These are phyloP conservation scores for Cylindrotheca closterium DNA, from an alignment of 108 stramenopile species.

Conservation along the genomic window DNA sequence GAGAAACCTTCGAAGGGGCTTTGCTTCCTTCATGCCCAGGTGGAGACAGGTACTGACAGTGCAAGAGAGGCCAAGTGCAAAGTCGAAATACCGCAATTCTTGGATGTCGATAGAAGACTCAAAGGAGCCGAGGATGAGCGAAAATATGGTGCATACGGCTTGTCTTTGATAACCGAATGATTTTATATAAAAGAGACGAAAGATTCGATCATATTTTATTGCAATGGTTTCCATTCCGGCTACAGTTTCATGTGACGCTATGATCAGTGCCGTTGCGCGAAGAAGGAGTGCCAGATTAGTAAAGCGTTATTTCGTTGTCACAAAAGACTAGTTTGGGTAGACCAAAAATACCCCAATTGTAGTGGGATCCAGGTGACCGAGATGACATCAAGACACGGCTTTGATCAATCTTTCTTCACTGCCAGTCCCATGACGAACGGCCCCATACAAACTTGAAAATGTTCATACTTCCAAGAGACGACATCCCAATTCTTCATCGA, in stretches of 20 bases:
- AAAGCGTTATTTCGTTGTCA: too few relatives aligned
- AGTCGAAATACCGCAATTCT: slow-evolving; percentile 70
- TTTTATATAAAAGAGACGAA: too few relatives aligned
- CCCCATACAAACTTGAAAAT: slow-evolving; percentile 1
- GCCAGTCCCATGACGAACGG: slow-evolving; percentile 24
- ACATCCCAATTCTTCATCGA: slow-evolving; percentile 25
- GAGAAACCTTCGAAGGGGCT: slow-evolving; percentile 54
- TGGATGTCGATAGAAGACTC: slow-evolving; percentile 53
- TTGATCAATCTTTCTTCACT: slow-evolving; percentile 5
- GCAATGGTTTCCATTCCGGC: too few relatives aligned
- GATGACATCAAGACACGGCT: too few relatives aligned
- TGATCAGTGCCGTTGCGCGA: too few relatives aligned
- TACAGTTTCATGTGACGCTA: too few relatives aligned
- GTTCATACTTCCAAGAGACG: slow-evolving; percentile 23
- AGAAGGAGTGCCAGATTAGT: too few relatives aligned
- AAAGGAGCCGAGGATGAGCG: slow-evolving; percentile 25
- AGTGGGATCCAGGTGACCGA: too few relatives aligned
- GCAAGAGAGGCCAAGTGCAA: slow-evolving; percentile 10
- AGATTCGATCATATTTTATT: too few relatives aligned
- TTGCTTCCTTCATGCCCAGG: slow-evolving; percentile 83
- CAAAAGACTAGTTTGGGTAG: too few relatives aligned
- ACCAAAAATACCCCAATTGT: too few relatives aligned
- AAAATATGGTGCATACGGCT: slow-evolving; percentile 30
- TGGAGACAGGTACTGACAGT: slow-evolving; percentile 30
- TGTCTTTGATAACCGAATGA: slow-evolving; percentile 18